Base-by-base conservation (phyloP, 495 filamentous ascomycete genomes). In the Neurospora discreta region DNA sequence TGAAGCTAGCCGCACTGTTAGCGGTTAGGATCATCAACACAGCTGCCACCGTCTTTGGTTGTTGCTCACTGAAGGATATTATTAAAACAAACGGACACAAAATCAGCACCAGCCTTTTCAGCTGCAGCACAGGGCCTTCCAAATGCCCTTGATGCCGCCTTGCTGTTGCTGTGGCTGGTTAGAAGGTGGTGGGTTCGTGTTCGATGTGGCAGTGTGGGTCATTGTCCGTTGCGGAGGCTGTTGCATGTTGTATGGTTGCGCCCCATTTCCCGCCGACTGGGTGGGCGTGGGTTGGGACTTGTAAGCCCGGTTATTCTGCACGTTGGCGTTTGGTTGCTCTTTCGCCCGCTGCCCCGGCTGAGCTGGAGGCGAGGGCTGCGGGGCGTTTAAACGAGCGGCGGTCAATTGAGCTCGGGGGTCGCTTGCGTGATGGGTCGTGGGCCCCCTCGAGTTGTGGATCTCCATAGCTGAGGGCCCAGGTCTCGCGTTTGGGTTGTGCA, bases 301-400 rank as follows among this genome's bases (percentile, higher is more conserved):
- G 26, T 65, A 65, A 13, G 52, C 52, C 23, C 52, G 52, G 52
- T 65, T 65, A 65, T 33, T 65, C 52, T 65, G 52, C 52, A 33
- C 88, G 84, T 84, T 84, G 78, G 83, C 92, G 92, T 89, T 94
- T 93, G 83, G 90, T 86, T 90, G 90, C 82, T 93, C 90, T 87
- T 88, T 90, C 87, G 91, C 93, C 84, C 88, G 89, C 88, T 87
- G 88, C 81, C 92, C 93, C 81, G 91, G 39, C 73, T 72, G 75
- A 18, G 70, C 92, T 84, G 93, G 93, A 84, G 92, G 92, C 87
- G 89, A 92, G 89, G 90, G 93, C 86, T 92, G 91, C 87, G 88
- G 91, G 84, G 92, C 93, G 90, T 99, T 97, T 92, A 99, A 95
- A 93, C 94, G 95, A 83, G 90, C 91, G 77, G 89, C 87, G 71